These are phyloP conservation scores for Ligustrum vulgare DNA, from an alignment of 257 asterid species.

Conservation along the genomic window DNA sequence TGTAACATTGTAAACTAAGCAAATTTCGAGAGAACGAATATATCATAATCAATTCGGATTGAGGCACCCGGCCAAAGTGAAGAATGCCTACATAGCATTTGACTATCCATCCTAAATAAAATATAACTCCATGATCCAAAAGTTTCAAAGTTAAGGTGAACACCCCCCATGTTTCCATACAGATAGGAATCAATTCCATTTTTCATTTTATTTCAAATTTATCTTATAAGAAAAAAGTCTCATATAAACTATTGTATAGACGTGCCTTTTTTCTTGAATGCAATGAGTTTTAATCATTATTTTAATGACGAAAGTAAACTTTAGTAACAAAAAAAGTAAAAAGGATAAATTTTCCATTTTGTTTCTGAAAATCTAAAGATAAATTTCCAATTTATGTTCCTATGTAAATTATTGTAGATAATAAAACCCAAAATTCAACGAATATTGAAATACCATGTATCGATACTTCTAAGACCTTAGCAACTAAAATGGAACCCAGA, in stretches of 20 bases:
- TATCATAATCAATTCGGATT: background rate
- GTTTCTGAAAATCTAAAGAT: background rate
- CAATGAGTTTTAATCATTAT: background rate
- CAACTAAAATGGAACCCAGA: background rate
- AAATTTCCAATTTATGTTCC: background rate
- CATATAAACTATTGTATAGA: background rate
- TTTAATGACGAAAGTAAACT: background rate
- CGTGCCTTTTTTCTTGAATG: background rate
- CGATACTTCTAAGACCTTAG: background rate
- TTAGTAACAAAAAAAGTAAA: background rate
- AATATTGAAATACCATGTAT: background rate
- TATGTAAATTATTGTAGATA: background rate
- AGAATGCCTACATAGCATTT: background rate
- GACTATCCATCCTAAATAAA: background rate
- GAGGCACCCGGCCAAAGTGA: background rate
- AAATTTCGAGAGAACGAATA: background rate
- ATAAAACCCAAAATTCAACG: background rate
- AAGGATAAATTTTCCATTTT: background rate
- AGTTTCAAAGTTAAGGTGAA: background rate
- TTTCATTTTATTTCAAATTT: background rate
- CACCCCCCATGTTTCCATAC: background rate
- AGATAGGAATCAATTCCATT: background rate
- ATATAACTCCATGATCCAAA: background rate
- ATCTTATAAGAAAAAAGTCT: background rate
- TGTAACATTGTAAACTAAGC: background rate